phyloP scores from a whole-genome alignment of 1,139 yeast species.

The Eremothecium gossypii region DNA sequence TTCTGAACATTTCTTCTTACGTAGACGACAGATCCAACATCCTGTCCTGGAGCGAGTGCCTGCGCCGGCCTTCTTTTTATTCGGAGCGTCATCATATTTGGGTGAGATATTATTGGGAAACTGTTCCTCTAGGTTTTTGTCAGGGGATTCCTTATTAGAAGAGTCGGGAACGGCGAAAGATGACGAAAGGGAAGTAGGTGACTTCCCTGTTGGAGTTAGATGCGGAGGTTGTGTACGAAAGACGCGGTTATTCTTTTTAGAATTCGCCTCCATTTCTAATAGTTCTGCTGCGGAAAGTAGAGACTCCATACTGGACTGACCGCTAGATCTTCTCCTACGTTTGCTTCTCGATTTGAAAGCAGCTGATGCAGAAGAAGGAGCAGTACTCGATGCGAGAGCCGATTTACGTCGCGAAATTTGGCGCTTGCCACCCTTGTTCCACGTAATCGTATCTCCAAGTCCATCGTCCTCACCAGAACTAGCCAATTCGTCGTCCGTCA shows the following conservation, averaged over 20 bases:
- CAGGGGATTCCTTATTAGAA: background rate
- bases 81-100: conserved; percentile 3
- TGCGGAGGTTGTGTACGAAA: background rate
- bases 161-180: background rate
- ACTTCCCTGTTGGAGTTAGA: background rate
- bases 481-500: conserved; percentile 6
- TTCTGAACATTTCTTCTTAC: conserved; percentile 59
- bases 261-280: conserved; percentile 6
- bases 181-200: background rate
- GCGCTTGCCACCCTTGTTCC: conserved; percentile 29
- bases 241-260: background rate
- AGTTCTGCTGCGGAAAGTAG: conserved; percentile 9
- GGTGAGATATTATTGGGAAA: background rate
- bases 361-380: conserved; percentile 6
- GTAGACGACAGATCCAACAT: conserved; percentile 61
- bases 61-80: conserved; percentile 15
- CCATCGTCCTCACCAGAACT: conserved; percentile 10
- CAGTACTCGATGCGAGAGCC: conserved; percentile 12
- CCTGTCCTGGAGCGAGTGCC: conserved; percentile 47
- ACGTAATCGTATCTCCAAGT: conserved; percentile 19
- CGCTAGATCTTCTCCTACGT: conserved; percentile 1
- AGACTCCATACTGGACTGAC: conserved; percentile 6
- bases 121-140: background rate
- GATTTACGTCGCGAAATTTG: conserved; percentile 17
- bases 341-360: conserved; percentile 1